Base-by-base conservation (phyloP, 2,329 filamentous ascomycete species). In the Aspergillus melleus region DNA sequence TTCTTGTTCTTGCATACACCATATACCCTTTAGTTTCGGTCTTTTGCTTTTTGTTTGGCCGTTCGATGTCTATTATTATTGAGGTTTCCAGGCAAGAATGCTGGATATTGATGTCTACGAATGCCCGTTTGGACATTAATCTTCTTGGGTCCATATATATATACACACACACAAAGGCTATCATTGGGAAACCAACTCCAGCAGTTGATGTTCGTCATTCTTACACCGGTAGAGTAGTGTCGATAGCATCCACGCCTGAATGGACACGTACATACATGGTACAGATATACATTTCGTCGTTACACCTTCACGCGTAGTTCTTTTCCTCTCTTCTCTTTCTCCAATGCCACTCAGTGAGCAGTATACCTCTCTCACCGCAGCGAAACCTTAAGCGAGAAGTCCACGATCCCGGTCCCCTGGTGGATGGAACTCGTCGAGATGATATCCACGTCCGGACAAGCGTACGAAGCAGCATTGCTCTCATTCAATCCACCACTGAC, bases 401-500 rank as follows among this genome's bases (percentile, higher is more conserved):
- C 95, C 50, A 99, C 88, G 74, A 97, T 92, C 30, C 90, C 87
- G 3, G 96, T 92, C 2, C 95, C 94, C 79, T 99, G 95, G 72
- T 99, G 95, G 71, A 99, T 97, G 55, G 91, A 94, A 74, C 93
- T 97, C 49, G 94, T 97, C 49, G 93, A 97, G 68, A 98, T 88
- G 66, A 99, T 93, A 77, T 99, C 95, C 67, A 99, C 88, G 77
- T 98, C 92, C 84, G 77, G 72, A 71, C 81, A 84, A 10, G 73
- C 89, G 78, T 96, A 97, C 10, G 83, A 81, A 67, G 85, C 86
- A 6, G 96, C 91, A 75, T 98, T 99, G 56, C 90, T 87, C 73
- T 90, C 84, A 8, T 88, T 95, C 79, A 99, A 75, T 0, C 95
- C 95, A 1, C 95, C 95, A 63, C 92, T 96, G 19, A 97, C 92